These are phyloP conservation scores for Globisporangium megalacanthum DNA, from an alignment of 352 stramenopile species.

Conservation along the genomic window DNA sequence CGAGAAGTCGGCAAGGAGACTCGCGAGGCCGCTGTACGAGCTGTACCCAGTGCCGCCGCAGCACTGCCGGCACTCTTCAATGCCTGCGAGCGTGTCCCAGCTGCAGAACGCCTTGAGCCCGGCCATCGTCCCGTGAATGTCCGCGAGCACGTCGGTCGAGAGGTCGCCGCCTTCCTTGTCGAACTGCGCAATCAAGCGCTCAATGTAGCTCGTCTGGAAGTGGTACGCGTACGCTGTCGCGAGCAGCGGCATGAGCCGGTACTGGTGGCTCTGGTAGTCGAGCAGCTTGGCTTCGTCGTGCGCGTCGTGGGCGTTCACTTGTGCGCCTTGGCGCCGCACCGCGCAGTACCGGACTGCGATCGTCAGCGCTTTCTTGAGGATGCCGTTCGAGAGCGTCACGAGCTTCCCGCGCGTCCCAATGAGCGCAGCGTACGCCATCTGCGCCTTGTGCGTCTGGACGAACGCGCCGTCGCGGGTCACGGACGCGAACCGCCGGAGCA, in stretches of 20 bases:
- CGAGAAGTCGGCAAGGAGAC: constrained; percentile 91
- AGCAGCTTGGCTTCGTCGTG: constrained; percentile 87
- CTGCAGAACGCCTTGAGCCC: constrained; percentile 93
- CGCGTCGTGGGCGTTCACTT: constrained; percentile 35
- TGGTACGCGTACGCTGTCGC: constrained; percentile 82
- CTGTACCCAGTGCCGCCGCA: constrained; percentile 96
- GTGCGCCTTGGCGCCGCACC: constrained; percentile 87
- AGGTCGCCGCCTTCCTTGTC: constrained; percentile 69
- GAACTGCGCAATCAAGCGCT: constrained; percentile 76
- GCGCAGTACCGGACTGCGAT: constrained; percentile 94
- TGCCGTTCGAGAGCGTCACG: constrained; percentile 59
- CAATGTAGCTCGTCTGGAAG: constrained; percentile 72
- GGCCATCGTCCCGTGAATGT: constrained; percentile 94
- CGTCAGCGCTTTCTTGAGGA: constrained; percentile 89
- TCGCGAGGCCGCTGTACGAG: constrained; percentile 84
- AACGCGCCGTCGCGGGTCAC: constrained; percentile 67
- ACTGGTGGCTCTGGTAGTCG: constrained; percentile 95
- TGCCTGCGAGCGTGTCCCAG: constrained; percentile 84
- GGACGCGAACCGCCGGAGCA: constrained; percentile 65
- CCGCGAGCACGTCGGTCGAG: constrained; percentile 66
- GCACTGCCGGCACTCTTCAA: constrained; percentile 93
- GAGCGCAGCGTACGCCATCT: constrained; percentile 69
- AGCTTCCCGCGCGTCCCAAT: constrained; percentile 75
- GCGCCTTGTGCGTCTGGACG: constrained; percentile 50
- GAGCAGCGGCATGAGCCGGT: constrained; percentile 91